Percentiles rank a stretch among this genome's conserved stretches.
These are phyloP conservation scores for Mortierella sp. DNA, from an alignment of 371 early-diverging fungal genomes.

Conservation along the genomic window DNA sequence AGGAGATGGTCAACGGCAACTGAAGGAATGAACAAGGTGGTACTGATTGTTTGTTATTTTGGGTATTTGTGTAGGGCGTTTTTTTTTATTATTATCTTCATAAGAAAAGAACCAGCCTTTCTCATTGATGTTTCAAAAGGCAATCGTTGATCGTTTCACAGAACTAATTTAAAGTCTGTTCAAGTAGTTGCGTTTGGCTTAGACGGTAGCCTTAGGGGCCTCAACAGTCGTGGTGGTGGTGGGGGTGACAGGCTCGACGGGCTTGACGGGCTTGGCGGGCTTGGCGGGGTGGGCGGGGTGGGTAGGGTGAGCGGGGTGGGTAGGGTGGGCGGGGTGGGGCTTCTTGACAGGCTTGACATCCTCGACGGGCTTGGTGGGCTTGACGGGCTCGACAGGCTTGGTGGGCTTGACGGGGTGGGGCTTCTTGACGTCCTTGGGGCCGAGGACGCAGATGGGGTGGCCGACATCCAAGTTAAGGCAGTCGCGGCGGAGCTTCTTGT, in stretches of 20 bases:
- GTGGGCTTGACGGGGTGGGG: constrained; percentile 8
- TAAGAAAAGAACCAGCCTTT: background rate
- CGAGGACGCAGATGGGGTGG: constrained; percentile 20
- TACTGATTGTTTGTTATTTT: background rate
- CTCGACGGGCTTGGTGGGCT: constrained; percentile 1
- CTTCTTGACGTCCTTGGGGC: constrained; percentile 5
- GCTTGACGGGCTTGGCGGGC: background rate
- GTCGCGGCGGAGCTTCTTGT: constrained; percentile 20
- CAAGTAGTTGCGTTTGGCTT: constrained; percentile 6
- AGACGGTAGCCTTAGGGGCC: background rate
- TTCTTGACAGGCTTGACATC: constrained; percentile 5
- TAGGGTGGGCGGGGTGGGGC: background rate
- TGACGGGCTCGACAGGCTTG: background rate
- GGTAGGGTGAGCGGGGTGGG: background rate
- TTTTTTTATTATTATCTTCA: background rate
- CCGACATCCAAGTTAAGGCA: constrained; percentile 38
- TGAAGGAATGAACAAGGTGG: too few species aligned
- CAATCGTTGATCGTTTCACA: background rate
- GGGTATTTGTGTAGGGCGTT: background rate
- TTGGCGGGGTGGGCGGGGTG: background rate
- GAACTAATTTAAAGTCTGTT: constrained; percentile 3
- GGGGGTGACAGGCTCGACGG: too few species aligned
- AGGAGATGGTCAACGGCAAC: too few species aligned
- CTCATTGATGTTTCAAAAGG: too few species aligned
- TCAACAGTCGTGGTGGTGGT: too few species aligned